Conservation (phyloP, 805 yeast species). For the Candida xiaguanensis region DNA sequence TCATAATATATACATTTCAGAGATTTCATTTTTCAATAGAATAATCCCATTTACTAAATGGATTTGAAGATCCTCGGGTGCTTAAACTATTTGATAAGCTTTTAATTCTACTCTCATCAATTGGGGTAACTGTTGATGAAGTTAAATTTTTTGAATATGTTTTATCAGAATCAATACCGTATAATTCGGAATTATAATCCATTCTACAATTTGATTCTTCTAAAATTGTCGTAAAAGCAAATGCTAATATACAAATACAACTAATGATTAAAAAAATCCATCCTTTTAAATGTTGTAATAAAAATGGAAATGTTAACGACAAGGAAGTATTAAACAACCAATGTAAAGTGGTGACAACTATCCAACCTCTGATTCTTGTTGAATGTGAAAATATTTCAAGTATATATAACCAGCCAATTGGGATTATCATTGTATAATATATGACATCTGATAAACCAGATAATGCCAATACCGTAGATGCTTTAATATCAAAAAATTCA, state of each 20-base stretch:
- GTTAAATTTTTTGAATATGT: not conserved
- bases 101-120: not conserved
- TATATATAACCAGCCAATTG: slow-evolving; percentile 49
- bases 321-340: slow-evolving; percentile 40
- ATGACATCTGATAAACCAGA: slow-evolving; percentile 44
- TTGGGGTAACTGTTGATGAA: not conserved
- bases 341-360: slow-evolving; percentile 43
- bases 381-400: slow-evolving; percentile 45
- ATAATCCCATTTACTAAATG: not conserved
- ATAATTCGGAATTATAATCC: slow-evolving; percentile 1
- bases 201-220: slow-evolving; percentile 41
- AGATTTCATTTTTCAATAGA: not conserved
- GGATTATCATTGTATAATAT: slow-evolving; percentile 43
- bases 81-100: not conserved
- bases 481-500: slow-evolving; percentile 24
- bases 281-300: slow-evolving; percentile 32
- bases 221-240: slow-evolving; percentile 27
- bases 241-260: slow-evolving; percentile 25
- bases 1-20: no score
- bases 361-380: slow-evolving; percentile 45
- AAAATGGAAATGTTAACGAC: slow-evolving; percentile 38
- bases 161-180: not conserved
- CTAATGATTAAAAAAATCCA: slow-evolving; percentile 41
- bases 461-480: slow-evolving; percentile 41
- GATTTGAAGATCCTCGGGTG: not conserved